Conservation (phyloP, 2,329 filamentous ascomycete species). For the Paraconiothyrium sp. region DNA sequence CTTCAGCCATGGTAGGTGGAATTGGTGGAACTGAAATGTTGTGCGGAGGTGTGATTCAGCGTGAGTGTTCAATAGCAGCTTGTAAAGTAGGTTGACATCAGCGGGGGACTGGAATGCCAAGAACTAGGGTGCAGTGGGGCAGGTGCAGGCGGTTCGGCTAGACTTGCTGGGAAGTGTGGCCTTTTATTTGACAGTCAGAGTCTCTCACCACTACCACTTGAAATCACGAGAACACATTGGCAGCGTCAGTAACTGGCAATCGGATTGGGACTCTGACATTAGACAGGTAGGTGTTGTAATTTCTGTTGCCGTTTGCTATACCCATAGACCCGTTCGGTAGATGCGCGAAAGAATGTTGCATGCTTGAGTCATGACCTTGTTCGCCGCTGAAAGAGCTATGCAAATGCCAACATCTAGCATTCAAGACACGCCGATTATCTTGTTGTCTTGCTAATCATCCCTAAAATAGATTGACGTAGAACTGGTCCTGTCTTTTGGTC, state of each 20-base stretch:
- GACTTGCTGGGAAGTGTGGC: conserved; percentile 4
- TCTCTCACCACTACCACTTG: conserved; percentile 2
- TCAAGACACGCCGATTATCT: neutral
- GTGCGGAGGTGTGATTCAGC: neutral
- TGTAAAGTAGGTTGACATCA: conserved; percentile 1
- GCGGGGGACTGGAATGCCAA: conserved; percentile 9
- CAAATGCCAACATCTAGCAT: neutral
- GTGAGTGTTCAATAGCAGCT: neutral
- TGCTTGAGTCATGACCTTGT: conserved; percentile 10
- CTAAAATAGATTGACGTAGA: neutral
- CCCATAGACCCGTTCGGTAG: too few species aligned
- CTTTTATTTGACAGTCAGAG: conserved; percentile 4
- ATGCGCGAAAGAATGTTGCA: too few species aligned
- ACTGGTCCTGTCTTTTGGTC: neutral
- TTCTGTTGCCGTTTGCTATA: neutral
- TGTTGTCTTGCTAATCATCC: neutral
- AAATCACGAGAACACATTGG: neutral
- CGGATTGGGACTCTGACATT: neutral
- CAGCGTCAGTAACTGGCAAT: neutral
- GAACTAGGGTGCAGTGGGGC: neutral
- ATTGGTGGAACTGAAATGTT: neutral
- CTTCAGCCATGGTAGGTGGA: conserved; percentile 63
- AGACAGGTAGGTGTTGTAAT: neutral
- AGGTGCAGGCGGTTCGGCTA: neutral
- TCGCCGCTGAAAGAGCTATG: neutral